phyloP scores from a whole-genome alignment of 1,284 basidiomycete species.

The Cystobasidiaceae sp. region DNA sequence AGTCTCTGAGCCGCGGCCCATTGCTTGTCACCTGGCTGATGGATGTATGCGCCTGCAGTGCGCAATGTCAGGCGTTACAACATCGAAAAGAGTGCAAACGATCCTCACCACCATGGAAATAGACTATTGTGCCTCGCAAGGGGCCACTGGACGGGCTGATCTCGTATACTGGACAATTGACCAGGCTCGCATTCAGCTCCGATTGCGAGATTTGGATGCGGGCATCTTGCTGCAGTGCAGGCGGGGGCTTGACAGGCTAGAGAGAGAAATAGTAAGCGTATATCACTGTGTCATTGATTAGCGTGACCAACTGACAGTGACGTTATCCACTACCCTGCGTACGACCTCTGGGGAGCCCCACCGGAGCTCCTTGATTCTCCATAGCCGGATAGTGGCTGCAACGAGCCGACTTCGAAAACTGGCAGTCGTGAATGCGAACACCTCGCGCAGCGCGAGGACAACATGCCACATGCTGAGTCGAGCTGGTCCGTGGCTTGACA shows the following conservation, averaged over 20 bases:
- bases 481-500: no score
- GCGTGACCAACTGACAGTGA: not conserved
- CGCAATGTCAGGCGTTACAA: no score
- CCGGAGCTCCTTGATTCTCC: conserved; percentile 2
- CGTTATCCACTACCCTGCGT: conserved; percentile 3
- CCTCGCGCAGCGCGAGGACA: conserved; percentile 5
- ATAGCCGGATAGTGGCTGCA: conserved; percentile 4
- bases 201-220: not conserved
- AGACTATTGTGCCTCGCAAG: conserved; percentile 5
- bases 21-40: conserved; percentile 15
- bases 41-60: conserved; percentile 12
- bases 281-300: not conserved
- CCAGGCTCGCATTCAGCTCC: not conserved
- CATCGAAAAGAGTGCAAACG: not conserved
- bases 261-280: not conserved
- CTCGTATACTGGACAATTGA: conserved; percentile 9
- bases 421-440: conserved; percentile 7
- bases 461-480: not conserved
- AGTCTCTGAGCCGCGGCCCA: conserved; percentile 2
- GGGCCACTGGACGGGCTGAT: not conserved
- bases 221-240: not conserved
- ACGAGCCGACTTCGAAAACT: conserved; percentile 4
- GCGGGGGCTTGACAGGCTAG: conserved; percentile 6
- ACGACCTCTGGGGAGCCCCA: conserved; percentile 16
- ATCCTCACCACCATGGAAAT: conserved; percentile 11